These are phyloP conservation scores for Fusarium ramigenum DNA, from an alignment of 2,329 filamentous ascomycete genomes.

Conservation along the genomic window DNA sequence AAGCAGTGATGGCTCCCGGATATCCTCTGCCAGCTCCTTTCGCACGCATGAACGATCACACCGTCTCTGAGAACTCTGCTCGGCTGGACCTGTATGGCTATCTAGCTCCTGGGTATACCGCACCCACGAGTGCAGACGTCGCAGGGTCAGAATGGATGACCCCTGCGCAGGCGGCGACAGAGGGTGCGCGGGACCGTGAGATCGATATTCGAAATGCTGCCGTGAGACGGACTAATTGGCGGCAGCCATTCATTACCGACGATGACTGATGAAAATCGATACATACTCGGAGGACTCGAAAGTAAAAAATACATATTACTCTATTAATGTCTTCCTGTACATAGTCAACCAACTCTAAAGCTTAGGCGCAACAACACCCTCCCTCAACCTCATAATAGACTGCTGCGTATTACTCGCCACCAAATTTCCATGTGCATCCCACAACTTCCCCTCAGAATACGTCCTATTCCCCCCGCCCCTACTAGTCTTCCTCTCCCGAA, in stretches of 20 bases:
- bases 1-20: background rate
- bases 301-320: background rate
- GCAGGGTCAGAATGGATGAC: rapidly evolving
- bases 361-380: slow-evolving; percentile 12
- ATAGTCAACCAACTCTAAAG: background rate
- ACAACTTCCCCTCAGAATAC: slow-evolving; percentile 56
- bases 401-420: slow-evolving; percentile 61
- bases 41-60: rapidly evolving
- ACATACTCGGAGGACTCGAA: background rate
- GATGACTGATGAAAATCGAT: background rate
- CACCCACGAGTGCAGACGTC: too few relatives aligned
- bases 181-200: background rate
- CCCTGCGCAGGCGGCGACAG: too few relatives aligned
- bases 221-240: background rate
- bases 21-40: rapidly evolving
- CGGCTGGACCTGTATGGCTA: background rate
- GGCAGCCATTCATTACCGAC: background rate
- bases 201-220: background rate
- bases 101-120: rapidly evolving
- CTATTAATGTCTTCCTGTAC: background rate
- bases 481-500: slow-evolving; percentile 53
- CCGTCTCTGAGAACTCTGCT: rapidly evolving
- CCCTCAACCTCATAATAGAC: slow-evolving; percentile 46
- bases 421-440: slow-evolving; percentile 54
- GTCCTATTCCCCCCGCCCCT: slow-evolving; percentile 53